Evolutionary conservation across 805 yeast species (phyloP).

Genomic region (Wilhelminamyces savonicus): DNA sequence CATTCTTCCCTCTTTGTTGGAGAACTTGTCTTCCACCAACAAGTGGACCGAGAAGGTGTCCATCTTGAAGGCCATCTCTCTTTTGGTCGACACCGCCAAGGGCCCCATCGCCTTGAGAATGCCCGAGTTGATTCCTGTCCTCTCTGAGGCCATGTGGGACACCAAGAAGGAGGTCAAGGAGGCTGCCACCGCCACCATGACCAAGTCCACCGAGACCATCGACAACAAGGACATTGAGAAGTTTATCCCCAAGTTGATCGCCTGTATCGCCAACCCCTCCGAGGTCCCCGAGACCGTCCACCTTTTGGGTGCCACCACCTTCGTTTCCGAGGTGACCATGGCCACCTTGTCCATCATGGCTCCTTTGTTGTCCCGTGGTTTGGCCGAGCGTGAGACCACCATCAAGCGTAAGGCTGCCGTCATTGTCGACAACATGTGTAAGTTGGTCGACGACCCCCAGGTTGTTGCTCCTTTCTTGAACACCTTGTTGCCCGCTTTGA

Average conservation of each 20-base stretch:
- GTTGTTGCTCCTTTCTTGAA: slow-evolving; percentile 99
- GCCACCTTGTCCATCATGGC: slow-evolving; percentile 99
- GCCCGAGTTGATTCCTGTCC: slow-evolving; percentile 98
- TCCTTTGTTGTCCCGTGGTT: slow-evolving; percentile 98
- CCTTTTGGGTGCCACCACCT: slow-evolving; percentile 98
- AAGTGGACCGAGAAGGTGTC: slow-evolving; percentile 99
- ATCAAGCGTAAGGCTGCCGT: slow-evolving; percentile 99
- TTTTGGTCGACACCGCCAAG: slow-evolving; percentile 90
- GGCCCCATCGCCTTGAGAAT: slow-evolving; percentile 95
- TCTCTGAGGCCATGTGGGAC: slow-evolving; percentile 99
- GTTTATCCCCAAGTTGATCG: slow-evolving; percentile 96
- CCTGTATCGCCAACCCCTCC: slow-evolving; percentile 94
- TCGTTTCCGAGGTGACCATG: slow-evolving; percentile 98
- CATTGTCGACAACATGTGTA: slow-evolving; percentile 99
- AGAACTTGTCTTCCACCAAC: slow-evolving; percentile 61
- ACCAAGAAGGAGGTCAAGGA: slow-evolving; percentile 97
- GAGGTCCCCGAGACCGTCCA: slow-evolving; percentile 99
- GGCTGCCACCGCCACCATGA: slow-evolving; percentile 93
- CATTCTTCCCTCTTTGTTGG: slow-evolving; percentile 73
- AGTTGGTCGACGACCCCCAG: slow-evolving; percentile 99
- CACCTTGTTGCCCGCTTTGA: slow-evolving; percentile 93
- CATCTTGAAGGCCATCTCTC: slow-evolving; percentile 75
- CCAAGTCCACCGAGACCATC: slow-evolving; percentile 94
- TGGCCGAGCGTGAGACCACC: slow-evolving; percentile 98
- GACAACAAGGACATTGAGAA: slow-evolving; percentile 99